Conservation (phyloP, 306 rosid genomes). For the Mimosa pudica region DNA sequence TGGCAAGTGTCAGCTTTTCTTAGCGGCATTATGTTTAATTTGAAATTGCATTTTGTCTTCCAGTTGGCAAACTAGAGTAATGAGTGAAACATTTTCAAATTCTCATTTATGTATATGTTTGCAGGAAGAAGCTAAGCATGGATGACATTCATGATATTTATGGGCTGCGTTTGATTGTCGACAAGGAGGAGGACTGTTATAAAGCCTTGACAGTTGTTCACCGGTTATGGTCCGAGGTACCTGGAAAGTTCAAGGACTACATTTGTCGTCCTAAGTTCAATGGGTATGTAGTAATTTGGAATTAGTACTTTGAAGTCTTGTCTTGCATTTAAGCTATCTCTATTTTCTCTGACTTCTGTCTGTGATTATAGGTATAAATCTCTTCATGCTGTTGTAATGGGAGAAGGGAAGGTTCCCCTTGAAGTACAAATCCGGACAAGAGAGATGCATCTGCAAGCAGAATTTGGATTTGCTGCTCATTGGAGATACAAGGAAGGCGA, state of each 20-base stretch:
- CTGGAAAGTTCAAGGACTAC: conserved; percentile 93
- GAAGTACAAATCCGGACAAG: conserved; percentile 96
- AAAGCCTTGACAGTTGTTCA: conserved; percentile 79
- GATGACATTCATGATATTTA: conserved; percentile 92
- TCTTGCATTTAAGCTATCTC: conserved; percentile 12
- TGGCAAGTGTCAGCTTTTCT: neutral
- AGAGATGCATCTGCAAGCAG: conserved; percentile 97
- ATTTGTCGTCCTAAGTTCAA: conserved; percentile 77
- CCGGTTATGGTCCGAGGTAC: conserved; percentile 79
- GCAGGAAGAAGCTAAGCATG: conserved; percentile 83
- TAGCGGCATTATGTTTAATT: neutral
- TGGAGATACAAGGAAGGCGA: conserved; percentile 99
- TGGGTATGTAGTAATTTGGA: conserved; percentile 59
- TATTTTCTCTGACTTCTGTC: conserved; percentile 35
- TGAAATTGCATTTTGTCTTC: neutral
- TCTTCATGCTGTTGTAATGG: conserved; percentile 89
- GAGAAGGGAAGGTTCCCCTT: conserved; percentile 72
- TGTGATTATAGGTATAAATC: conserved; percentile 71
- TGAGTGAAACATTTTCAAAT: conserved; percentile 15
- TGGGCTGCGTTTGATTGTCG: conserved; percentile 90
- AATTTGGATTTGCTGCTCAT: conserved; percentile 97
- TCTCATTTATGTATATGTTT: conserved; percentile 31
- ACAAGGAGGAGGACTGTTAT: conserved; percentile 87
- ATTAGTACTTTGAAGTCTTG: neutral
- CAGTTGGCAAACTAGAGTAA: neutral